Evolutionary conservation across 352 stramenopile genomes (phyloP), one percentile per base, ranked within the genome.

Genomic region (Blastocystis sp.): DNA sequence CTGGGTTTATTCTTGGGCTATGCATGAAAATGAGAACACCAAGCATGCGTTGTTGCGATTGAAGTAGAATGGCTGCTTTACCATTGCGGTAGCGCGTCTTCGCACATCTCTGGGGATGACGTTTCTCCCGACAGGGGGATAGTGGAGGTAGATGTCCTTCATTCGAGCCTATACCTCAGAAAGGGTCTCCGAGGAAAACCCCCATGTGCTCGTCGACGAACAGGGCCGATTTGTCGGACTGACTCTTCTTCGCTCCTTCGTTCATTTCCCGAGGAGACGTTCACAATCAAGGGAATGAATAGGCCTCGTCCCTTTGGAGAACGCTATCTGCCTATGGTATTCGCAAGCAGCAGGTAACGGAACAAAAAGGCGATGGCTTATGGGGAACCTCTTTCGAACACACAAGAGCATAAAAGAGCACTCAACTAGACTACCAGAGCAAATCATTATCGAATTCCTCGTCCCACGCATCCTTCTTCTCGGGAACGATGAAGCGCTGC

Each of bases 371-470:
- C 28, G 28, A 34, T 34, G 28, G 28, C 28, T 34, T 34, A 34
- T 34, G 28, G 28, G 28, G 28, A 34, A 34, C 28, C 28, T 34
- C 28, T 34, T 34, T 57, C 6, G 48, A 57, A 57, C 48, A 57
- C 6, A 57, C 48, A 57, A 14, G 6, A 57, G 48, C 48, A 57
- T 57, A 57, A 57, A 57, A 14, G 48, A 57, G 6, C 48, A 57
- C 14, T 14, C 6, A 84, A 66, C 9, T n/a, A 42, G 48, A 48
- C 28, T 78, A 88, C 78, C 78, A 88, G 4, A 88, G 24, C 43
- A 88, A 78, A 88, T 88, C 78, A 76, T 76, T 57, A 64, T 70
- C 78, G 76, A 88, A 88, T 28, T 88, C 78, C 40, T 88, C 42
- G 28, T 79, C 78, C 64, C 64, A 79, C 24, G 61, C 52, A 28